phyloP scores from a whole-genome alignment of 352 stramenopile genomes.

The Globisporangium nunn region DNA sequence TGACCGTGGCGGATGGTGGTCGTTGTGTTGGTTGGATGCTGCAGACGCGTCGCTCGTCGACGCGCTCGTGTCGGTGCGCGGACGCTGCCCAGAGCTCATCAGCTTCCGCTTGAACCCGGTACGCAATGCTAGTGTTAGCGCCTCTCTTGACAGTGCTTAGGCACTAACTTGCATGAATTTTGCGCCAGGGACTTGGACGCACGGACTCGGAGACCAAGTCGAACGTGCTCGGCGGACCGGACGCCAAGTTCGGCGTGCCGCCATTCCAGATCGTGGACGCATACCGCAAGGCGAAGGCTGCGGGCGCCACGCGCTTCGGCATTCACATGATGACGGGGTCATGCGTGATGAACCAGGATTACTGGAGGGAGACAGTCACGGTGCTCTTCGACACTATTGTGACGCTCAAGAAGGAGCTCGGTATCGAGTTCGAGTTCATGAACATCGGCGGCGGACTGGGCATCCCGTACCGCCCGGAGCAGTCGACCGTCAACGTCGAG shows the following conservation, averaged over 20 bases:
- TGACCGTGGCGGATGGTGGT: background rate
- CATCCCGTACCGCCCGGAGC: conserved; percentile 80
- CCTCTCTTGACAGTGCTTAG: too few species aligned
- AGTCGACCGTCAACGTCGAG: conserved; percentile 59
- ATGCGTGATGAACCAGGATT: conserved; percentile 85
- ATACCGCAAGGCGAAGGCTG: conserved; percentile 74
- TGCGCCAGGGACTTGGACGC: conserved; percentile 50
- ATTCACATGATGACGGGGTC: conserved; percentile 92
- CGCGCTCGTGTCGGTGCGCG: conserved; percentile 53
- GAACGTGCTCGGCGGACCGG: conserved; percentile 81
- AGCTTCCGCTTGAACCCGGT: conserved; percentile 84
- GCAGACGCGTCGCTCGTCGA: conserved; percentile 78
- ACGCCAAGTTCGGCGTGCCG: conserved; percentile 87
- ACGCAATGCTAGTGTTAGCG: background rate
- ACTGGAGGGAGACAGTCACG: conserved; percentile 86
- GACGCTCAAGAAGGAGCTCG: conserved; percentile 66
- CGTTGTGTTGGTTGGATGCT: background rate
- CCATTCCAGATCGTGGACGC: conserved; percentile 86
- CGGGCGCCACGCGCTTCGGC: conserved; percentile 78
- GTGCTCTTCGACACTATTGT: conserved; percentile 81
- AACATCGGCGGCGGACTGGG: conserved; percentile 87
- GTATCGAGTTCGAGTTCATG: conserved; percentile 89
- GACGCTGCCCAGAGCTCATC: conserved; percentile 77
- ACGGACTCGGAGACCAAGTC: conserved; percentile 88
- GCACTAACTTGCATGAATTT: background rate